Conservation (phyloP, 2,329 filamentous ascomycete species). For the Leptographium flavum region DNA sequence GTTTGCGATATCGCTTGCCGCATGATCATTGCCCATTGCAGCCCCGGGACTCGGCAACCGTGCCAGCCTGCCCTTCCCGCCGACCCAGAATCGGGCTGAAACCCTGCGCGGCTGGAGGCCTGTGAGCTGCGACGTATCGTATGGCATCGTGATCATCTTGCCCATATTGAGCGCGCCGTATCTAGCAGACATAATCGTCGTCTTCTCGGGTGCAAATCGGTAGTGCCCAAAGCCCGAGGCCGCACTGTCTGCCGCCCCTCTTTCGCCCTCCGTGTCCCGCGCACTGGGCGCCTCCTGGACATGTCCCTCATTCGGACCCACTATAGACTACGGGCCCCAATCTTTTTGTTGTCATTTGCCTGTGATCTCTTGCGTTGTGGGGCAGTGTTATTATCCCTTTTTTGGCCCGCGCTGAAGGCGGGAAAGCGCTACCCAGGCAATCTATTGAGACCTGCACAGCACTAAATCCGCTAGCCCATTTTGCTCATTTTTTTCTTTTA, state of each 20-base stretch:
- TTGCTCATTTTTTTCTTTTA: slow-evolving; percentile 5
- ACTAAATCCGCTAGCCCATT: slow-evolving; percentile 10
- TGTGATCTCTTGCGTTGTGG: slow-evolving; percentile 4
- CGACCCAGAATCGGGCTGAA: too few species aligned
- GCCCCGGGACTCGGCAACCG: too few species aligned
- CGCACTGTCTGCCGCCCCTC: neutral
- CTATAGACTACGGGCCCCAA: neutral
- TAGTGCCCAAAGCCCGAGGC: too few species aligned
- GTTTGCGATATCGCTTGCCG: too few species aligned
- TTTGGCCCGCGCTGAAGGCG: neutral
- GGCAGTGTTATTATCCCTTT: slow-evolving; percentile 9
- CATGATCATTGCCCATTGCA: too few species aligned
- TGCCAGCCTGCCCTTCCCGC: too few species aligned
- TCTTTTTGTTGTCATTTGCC: slow-evolving; percentile 8
- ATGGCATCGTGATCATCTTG: too few species aligned
- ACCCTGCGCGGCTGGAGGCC: too few species aligned
- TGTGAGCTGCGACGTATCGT: too few species aligned
- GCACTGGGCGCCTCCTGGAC: slow-evolving; percentile 9
- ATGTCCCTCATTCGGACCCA: neutral
- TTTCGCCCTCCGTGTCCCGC: neutral
- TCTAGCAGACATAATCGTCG: too few species aligned
- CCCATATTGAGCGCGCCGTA: too few species aligned
- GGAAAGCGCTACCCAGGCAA: slow-evolving; percentile 9
- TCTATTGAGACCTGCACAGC: slow-evolving; percentile 11
- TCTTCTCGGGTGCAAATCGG: too few species aligned